Conservation (phyloP, 1,284 basidiomycete species). For the Ustilago curta region DNA sequence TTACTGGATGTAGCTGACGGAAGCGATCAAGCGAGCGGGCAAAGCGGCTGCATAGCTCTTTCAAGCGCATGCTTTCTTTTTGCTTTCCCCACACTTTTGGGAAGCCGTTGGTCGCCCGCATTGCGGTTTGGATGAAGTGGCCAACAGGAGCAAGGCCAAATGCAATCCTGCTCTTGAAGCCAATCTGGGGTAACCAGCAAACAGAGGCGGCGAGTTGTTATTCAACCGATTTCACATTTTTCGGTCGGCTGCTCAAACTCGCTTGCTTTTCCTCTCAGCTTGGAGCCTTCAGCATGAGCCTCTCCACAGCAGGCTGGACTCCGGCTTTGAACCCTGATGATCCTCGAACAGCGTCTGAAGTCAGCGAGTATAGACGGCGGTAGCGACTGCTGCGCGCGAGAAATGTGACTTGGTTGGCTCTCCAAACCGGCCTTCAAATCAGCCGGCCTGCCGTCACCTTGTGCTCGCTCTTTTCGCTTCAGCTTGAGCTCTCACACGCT, state of each 20-base stretch:
- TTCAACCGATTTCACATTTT: constrained; percentile 18
- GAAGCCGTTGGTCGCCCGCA: too few species aligned
- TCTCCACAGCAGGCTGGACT: too few species aligned
- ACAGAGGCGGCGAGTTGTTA: constrained; percentile 1
- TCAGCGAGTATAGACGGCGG: too few species aligned
- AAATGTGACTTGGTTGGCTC: constrained; percentile 5
- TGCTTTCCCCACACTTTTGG: constrained; percentile 15
- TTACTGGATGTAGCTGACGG: not conserved
- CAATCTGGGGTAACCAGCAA: constrained; percentile 13
- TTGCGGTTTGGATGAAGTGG: not conserved
- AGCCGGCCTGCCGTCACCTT: constrained; percentile 23
- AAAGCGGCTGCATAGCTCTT: not conserved
- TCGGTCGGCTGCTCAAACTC: constrained; percentile 22
- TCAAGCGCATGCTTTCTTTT: not conserved
- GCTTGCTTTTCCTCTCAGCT: constrained; percentile 16
- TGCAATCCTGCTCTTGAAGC: not conserved
- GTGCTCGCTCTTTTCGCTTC: constrained; percentile 2
- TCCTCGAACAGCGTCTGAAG: not conserved
- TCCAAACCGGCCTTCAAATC: constrained; percentile 19
- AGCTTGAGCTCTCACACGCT: not conserved
- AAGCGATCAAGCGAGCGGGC: not conserved
- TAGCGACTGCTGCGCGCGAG: not conserved
- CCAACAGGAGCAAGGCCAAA: too few species aligned
- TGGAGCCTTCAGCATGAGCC: too few species aligned
- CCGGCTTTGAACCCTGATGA: not conserved